phyloP scores from a whole-genome alignment of 108 stramenopile species.

The Aurantiochytrium sp. region DNA sequence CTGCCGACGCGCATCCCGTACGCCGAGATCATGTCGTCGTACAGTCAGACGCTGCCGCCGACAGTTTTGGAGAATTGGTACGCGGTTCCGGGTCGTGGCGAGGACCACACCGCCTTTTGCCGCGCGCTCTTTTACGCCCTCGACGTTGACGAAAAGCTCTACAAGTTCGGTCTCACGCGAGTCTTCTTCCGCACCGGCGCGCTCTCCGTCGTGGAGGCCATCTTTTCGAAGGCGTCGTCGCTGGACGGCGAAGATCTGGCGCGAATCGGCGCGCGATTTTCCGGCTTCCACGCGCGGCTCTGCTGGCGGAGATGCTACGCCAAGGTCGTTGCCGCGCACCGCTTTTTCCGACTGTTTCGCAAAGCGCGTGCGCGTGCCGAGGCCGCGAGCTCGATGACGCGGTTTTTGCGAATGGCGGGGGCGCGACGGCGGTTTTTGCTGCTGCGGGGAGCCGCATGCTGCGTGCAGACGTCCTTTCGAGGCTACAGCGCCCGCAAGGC shows the following conservation, averaged over 20 bases:
- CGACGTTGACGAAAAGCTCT: not conserved
- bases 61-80: not conserved
- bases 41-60: not conserved
- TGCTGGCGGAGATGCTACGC: not conserved
- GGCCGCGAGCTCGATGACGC: not conserved
- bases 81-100: not conserved
- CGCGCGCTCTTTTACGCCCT: not conserved
- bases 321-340: not conserved
- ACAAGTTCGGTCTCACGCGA: not conserved
- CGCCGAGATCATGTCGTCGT: not conserved
- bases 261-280: not conserved
- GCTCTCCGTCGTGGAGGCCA: not conserved
- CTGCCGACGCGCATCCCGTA: conserved; percentile 8
- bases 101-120: not conserved
- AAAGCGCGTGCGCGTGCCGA: not conserved
- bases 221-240: not conserved
- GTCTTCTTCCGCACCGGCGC: conserved; percentile 19
- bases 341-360: not conserved
- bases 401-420: not conserved
- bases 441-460: not conserved
- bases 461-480: too few species aligned
- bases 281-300: not conserved
- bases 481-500: too few species aligned
- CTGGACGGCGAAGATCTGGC: not conserved
- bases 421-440: not conserved